These are phyloP conservation scores for Eimeria necatrix DNA, from an alignment of 169 alveolate genomes.

Conservation along the genomic window DNA sequence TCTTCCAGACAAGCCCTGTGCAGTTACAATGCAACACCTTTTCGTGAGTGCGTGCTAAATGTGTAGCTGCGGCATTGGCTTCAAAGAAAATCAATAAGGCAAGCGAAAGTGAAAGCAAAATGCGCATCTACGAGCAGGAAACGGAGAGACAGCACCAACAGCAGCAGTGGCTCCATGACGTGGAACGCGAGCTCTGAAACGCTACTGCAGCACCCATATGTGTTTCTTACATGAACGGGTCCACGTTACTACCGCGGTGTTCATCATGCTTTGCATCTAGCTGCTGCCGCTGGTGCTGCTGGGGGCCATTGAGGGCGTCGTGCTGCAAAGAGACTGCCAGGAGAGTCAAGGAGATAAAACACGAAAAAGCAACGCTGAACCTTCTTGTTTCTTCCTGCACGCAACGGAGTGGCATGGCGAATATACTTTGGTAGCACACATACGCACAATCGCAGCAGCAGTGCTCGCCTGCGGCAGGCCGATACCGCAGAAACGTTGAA, in stretches of 20 bases:
- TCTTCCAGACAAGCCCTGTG: slow-evolving; percentile 32
- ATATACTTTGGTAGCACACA: not conserved
- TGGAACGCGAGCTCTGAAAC: not conserved
- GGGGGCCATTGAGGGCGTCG: slow-evolving; percentile 53
- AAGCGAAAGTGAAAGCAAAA: not conserved
- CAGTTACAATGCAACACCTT: not conserved
- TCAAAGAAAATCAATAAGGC: not conserved
- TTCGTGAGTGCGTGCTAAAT: no score
- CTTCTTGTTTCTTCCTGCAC: slow-evolving; percentile 12
- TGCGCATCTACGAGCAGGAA: not conserved
- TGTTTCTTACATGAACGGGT: slow-evolving; percentile 25
- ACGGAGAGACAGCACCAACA: not conserved
- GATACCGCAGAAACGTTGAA: no score
- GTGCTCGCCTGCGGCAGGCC: not conserved
- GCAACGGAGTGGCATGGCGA: not conserved
- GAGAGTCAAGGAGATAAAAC: slow-evolving; percentile 32
- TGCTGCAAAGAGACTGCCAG: slow-evolving; percentile 64
- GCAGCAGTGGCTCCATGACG: not conserved
- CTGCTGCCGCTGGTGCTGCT: slow-evolving; percentile 67
- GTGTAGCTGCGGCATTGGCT: not conserved
- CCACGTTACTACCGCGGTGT: not conserved
- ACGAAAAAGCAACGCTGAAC: not conserved
- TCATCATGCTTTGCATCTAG: not conserved
- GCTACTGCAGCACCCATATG: not conserved
- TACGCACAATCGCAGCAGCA: not conserved